These are phyloP conservation scores for Crithidia acanthocephali DNA, from an alignment of 208 protist genomes.

Conservation along the genomic window DNA sequence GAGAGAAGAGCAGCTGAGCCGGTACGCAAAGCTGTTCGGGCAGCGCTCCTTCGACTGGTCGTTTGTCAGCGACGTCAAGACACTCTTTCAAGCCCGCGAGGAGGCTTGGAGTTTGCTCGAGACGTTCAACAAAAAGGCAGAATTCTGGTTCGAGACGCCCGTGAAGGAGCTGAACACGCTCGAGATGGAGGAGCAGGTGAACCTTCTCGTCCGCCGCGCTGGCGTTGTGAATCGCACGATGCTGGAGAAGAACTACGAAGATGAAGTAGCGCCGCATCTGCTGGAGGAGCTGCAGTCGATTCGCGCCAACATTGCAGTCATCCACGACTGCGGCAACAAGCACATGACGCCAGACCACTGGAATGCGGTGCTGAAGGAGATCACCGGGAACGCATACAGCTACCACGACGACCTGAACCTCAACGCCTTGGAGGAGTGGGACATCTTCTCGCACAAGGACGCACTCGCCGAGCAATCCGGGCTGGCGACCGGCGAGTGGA, in stretches of 20 bases:
- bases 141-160: slow-evolving; percentile 85
- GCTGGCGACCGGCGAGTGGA: slow-evolving; percentile 94
- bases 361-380: slow-evolving; percentile 91
- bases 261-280: slow-evolving; percentile 83
- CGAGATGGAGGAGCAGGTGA: slow-evolving; percentile 89
- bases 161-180: slow-evolving; percentile 84
- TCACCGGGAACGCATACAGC: slow-evolving; percentile 83
- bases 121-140: slow-evolving; percentile 79
- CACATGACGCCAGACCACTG: slow-evolving; percentile 91
- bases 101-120: slow-evolving; percentile 88
- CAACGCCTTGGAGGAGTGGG: slow-evolving; percentile 73
- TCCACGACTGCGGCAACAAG: slow-evolving; percentile 94
- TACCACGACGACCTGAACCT: slow-evolving; percentile 91
- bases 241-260: slow-evolving; percentile 83
- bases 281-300: slow-evolving; percentile 80
- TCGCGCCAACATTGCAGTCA: slow-evolving; percentile 81
- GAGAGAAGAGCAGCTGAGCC: slow-evolving; percentile 72
- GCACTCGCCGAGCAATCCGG: slow-evolving; percentile 88
- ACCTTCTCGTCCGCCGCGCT: slow-evolving; percentile 71
- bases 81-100: slow-evolving; percentile 69
- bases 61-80: slow-evolving; percentile 61
- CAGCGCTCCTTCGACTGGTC: slow-evolving; percentile 80
- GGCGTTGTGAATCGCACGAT: slow-evolving; percentile 72
- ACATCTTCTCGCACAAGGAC: slow-evolving; percentile 89
- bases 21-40: slow-evolving; percentile 90